Percentiles rank a stretch among this genome's conserved stretches.
These are phyloP conservation scores for Sedum album DNA, from an alignment of 164 flowering plant genomes.

Conservation along the genomic window DNA sequence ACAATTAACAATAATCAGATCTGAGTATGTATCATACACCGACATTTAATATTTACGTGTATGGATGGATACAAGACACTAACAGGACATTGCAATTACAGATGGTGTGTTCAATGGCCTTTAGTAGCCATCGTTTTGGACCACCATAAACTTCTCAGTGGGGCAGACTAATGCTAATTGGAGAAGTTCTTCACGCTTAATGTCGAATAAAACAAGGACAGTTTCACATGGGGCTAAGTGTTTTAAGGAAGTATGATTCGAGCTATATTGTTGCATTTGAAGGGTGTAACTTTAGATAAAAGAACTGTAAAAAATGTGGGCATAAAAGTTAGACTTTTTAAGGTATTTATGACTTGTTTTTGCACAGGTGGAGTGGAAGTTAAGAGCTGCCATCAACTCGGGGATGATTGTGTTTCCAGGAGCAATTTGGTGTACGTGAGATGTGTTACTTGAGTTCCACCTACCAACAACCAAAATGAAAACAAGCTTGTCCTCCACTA, in stretches of 20 bases:
- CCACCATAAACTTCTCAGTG: not conserved
- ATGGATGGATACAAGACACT: too few species aligned
- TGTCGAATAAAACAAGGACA: conserved; percentile 9
- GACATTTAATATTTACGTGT: too few species aligned
- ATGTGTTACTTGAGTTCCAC: too few species aligned
- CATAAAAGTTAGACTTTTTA: too few species aligned
- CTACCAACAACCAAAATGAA: conserved; percentile 89
- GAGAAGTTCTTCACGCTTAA: too few species aligned
- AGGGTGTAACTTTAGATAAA: not conserved
- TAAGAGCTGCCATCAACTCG: conserved; percentile 56
- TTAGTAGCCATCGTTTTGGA: not conserved
- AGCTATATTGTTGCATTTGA: not conserved
- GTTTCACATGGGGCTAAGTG: not conserved
- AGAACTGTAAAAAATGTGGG: too few species aligned
- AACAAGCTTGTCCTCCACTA: conserved; percentile 72
- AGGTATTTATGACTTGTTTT: not conserved
- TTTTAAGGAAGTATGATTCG: not conserved
- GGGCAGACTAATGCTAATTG: too few species aligned
- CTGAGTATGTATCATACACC: too few species aligned
- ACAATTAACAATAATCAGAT: too few species aligned
- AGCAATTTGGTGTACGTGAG: conserved; percentile 94
- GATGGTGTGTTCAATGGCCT: not conserved
- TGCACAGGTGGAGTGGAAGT: not conserved
- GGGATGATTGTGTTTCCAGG: conserved; percentile 82
- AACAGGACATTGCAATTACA: not conserved